Evolutionary conservation across 1,284 basidiomycete genomes (phyloP).

Genomic region (Ustilago tritici): DNA sequence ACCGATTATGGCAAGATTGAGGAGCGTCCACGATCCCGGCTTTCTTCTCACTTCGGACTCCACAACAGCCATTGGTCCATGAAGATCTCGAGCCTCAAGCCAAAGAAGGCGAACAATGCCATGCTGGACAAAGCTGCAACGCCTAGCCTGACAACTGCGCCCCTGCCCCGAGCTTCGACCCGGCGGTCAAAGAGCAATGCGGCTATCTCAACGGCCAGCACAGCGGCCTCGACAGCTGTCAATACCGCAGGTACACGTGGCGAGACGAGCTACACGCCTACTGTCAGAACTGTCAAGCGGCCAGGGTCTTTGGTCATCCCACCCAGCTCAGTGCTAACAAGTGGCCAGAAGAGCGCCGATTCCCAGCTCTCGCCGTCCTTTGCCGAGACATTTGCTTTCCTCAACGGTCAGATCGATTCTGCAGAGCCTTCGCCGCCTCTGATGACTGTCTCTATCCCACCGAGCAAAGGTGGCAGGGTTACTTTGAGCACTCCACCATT

Average conservation of each 20-base stretch:
- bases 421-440: constrained; percentile 12
- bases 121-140: not conserved
- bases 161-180: not conserved
- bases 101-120: constrained; percentile 14
- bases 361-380: constrained; percentile 38
- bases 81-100: constrained; percentile 24
- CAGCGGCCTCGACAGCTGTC: not conserved
- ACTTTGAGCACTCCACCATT: not conserved
- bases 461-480: not conserved
- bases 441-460: not conserved
- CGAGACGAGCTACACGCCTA: not conserved
- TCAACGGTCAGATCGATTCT: constrained; percentile 40
- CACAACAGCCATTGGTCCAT: constrained; percentile 22
- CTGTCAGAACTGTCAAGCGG: not conserved
- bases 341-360: constrained; percentile 15
- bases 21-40: constrained; percentile 23
- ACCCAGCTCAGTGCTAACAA: constrained; percentile 7
- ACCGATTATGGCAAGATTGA: constrained; percentile 33
- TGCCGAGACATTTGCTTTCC: constrained; percentile 36
- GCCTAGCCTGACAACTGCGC: not conserved
- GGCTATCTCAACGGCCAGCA: constrained; percentile 6
- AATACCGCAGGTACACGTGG: not conserved
- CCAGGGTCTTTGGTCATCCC: constrained; percentile 11
- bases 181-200: constrained; percentile 20
- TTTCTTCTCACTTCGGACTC: constrained; percentile 29